Percentiles rank a stretch among this genome's conserved stretches.
phyloP scores from a whole-genome alignment of 768 basidiomycete genomes.

The Collybiopsis luxurians region DNA sequence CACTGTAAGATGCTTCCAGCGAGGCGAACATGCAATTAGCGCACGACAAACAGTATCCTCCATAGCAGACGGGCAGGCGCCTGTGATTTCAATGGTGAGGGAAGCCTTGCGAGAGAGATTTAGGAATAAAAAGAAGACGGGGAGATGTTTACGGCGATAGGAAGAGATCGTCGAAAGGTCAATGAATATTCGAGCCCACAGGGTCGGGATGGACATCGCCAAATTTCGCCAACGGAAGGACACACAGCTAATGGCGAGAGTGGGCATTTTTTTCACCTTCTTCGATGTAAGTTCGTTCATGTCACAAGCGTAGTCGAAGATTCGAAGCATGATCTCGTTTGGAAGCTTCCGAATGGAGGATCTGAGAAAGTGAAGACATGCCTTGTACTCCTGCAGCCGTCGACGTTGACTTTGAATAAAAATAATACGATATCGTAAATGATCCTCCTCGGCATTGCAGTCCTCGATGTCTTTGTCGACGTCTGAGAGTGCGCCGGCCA shows the following conservation, averaged over 20 bases:
- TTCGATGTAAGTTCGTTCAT: not conserved
- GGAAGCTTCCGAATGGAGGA: slow-evolving; percentile 3
- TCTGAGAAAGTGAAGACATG: not conserved
- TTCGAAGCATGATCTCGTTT: not conserved
- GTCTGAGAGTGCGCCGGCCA: not conserved
- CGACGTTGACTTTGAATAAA: not conserved
- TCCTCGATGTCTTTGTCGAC: not conserved
- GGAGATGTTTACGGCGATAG: not conserved
- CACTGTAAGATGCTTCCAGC: not conserved
- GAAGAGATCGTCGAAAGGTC: not conserved
- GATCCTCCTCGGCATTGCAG: not conserved
- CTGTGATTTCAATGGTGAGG: not conserved
- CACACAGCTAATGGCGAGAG: not conserved
- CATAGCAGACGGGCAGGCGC: not conserved
- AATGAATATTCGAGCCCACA: not conserved
- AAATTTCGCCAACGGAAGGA: not conserved
- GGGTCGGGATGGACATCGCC: not conserved
- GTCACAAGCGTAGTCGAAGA: not conserved
- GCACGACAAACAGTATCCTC: not conserved
- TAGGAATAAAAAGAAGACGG: not conserved
- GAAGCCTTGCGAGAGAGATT: not conserved
- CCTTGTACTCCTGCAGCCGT: not conserved
- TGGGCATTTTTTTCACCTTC: not conserved
- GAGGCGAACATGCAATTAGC: not conserved
- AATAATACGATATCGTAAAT: not conserved